A percentile compares a stretch with the other conserved stretches of the same genome.
Evolutionary conservation across 257 asterid genomes (phyloP).

Genomic region (Rubia yunnanensis): DNA sequence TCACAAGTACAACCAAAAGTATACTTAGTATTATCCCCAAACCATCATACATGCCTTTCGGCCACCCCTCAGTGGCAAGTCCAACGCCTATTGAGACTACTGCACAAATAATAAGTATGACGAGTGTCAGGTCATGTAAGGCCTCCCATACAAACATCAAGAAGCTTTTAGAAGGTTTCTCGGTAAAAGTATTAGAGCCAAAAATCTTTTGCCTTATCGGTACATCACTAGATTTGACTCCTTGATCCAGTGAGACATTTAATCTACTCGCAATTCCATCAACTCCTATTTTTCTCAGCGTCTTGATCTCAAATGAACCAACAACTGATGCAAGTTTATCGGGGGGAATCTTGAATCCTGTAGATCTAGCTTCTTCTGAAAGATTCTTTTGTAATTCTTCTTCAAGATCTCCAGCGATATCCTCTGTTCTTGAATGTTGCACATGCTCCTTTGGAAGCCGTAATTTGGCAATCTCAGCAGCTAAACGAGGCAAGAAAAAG

Average conservation of each 20-base stretch:
- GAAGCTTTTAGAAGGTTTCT: conserved; percentile 81
- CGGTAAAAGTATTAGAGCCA: conserved; percentile 71
- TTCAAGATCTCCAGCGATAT: conserved; percentile 28
- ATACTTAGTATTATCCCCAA: conserved; percentile 82
- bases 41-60: conserved; percentile 88
- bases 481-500: conserved; percentile 19
- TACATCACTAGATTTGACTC: conserved; percentile 57
- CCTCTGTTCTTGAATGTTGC: conserved; percentile 4
- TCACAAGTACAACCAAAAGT: conserved; percentile 75
- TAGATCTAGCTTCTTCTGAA: conserved; percentile 59
- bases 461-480: conserved; percentile 29
- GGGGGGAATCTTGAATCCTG: conserved; percentile 73
- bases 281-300: conserved; percentile 62
- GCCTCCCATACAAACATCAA: conserved; percentile 97
- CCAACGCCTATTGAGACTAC: conserved; percentile 90
- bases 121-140: conserved; percentile 80
- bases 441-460: neutral
- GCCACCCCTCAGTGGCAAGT: conserved; percentile 98
- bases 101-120: conserved; percentile 85
- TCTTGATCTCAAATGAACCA: conserved; percentile 67
- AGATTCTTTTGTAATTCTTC: conserved; percentile 42
- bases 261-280: conserved; percentile 65
- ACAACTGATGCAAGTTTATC: conserved; percentile 80
- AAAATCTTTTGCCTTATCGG: conserved; percentile 52
- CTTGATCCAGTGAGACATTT: conserved; percentile 57